Conservation (phyloP, 108 stramenopile genomes). For the Skeletonema grethae region DNA sequence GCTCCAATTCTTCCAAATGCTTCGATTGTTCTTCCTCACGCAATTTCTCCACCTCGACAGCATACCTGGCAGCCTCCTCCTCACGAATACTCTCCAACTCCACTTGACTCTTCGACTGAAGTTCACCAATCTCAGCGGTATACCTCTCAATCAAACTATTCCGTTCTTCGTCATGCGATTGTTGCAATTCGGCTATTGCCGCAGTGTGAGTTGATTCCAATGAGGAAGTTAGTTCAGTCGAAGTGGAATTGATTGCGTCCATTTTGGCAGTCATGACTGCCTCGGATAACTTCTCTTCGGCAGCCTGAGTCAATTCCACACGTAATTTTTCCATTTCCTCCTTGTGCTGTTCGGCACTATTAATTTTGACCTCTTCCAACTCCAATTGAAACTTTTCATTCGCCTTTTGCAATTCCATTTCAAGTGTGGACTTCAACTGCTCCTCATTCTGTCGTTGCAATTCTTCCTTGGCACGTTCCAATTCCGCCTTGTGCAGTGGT, state of each 20-base stretch:
- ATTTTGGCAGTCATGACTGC: constrained; percentile 31
- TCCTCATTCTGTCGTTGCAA: constrained; percentile 39
- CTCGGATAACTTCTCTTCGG: constrained; percentile 18
- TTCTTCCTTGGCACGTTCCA: constrained; percentile 46
- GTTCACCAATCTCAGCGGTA: constrained; percentile 12
- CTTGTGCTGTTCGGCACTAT: constrained; percentile 19
- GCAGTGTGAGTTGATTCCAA: constrained; percentile 9
- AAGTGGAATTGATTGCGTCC: constrained; percentile 21
- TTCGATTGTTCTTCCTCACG: constrained; percentile 31
- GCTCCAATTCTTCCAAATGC: constrained; percentile 13
- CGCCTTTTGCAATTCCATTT: constrained; percentile 30
- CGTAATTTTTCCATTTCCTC: constrained; percentile 22
- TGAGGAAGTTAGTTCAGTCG: constrained; percentile 21
- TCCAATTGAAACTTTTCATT: constrained; percentile 19
- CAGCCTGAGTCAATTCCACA: constrained; percentile 9
- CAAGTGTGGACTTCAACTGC: constrained; percentile 29
- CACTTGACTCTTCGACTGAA: constrained; percentile 24
- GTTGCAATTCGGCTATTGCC: constrained; percentile 21
- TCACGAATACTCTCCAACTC: constrained; percentile 22
- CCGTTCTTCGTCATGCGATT: constrained; percentile 17
- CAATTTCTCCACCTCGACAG: constrained; percentile 21
- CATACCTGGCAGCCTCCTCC: constrained; percentile 23
- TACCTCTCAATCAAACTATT: constrained; percentile 15
- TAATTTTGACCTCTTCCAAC: constrained; percentile 18
- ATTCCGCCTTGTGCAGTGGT: constrained; percentile 37